Percentiles rank a stretch among this genome's conserved stretches.
phyloP scores from a whole-genome alignment of 116 monocot species.

The Trichopus zeylanicus region DNA sequence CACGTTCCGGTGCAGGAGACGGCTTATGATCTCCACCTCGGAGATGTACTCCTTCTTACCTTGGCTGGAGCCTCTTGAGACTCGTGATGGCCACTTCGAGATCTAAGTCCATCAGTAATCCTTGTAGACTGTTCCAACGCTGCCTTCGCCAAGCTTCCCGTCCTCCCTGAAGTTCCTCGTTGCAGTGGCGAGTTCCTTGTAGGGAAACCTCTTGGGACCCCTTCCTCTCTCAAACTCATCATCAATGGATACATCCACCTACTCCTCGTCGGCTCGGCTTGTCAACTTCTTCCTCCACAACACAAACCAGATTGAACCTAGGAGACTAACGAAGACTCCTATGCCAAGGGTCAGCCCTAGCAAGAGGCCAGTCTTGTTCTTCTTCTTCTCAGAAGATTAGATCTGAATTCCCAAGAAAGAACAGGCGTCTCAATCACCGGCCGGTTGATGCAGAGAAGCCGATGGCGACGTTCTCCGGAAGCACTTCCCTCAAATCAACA shows the following conservation, averaged over 20 bases:
- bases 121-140: slow-evolving; percentile 27
- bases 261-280: background rate
- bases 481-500: slow-evolving; percentile 11
- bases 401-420: slow-evolving; percentile 34
- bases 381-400: slow-evolving; percentile 9
- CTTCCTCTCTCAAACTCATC: slow-evolving; percentile 22
- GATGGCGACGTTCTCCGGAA: slow-evolving; percentile 22
- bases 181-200: slow-evolving; percentile 3
- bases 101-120: slow-evolving; percentile 9
- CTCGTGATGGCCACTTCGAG: slow-evolving; percentile 25
- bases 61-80: slow-evolving; percentile 23
- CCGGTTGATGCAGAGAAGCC: slow-evolving; percentile 54
- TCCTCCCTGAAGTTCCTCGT: slow-evolving; percentile 18
- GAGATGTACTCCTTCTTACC: slow-evolving; percentile 27
- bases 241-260: slow-evolving; percentile 9
- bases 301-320: slow-evolving; percentile 6
- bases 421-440: slow-evolving; percentile 11
- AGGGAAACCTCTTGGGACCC: slow-evolving; percentile 24
- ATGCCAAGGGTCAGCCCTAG: background rate
- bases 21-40: slow-evolving; percentile 8
- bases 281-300: slow-evolving; percentile 5
- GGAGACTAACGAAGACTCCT: background rate
- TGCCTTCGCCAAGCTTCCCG: slow-evolving; percentile 26
- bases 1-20: slow-evolving; percentile 11
- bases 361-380: background rate